Evolutionary conservation across 1,139 yeast genomes (phyloP).

Genomic region (Scheffersomyces quercinus): DNA sequence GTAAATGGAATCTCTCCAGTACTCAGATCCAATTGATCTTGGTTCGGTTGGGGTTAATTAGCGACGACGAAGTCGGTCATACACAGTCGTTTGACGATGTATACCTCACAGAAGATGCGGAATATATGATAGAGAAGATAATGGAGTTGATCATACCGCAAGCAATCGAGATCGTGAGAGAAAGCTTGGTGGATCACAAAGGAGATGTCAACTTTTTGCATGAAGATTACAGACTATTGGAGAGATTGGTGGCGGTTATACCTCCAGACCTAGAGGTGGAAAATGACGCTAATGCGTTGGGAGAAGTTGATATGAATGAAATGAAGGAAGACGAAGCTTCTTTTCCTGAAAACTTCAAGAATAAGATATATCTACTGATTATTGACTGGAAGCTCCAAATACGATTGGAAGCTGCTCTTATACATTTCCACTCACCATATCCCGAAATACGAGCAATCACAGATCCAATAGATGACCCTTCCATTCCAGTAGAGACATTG

Average conservation of each 20-base stretch:
- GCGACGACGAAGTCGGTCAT: slow-evolving; percentile 25
- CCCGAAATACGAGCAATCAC: slow-evolving; percentile 49
- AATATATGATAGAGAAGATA: slow-evolving; percentile 34
- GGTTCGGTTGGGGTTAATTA: slow-evolving; percentile 31
- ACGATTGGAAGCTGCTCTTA: slow-evolving; percentile 40
- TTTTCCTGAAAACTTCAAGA: slow-evolving; percentile 14
- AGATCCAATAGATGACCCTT: slow-evolving; percentile 45
- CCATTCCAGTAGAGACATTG: slow-evolving; percentile 40
- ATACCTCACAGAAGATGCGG: slow-evolving; percentile 20
- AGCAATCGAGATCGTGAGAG: slow-evolving; percentile 36
- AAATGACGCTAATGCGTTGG: slow-evolving; percentile 4
- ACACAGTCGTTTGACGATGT: slow-evolving; percentile 14
- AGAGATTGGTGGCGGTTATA: slow-evolving; percentile 27
- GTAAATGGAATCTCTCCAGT: background rate
- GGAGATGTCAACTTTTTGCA: slow-evolving; percentile 44
- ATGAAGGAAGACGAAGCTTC: slow-evolving; percentile 4
- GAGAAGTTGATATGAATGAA: slow-evolving; percentile 5
- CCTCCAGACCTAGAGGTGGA: slow-evolving; percentile 16
- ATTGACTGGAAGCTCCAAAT: slow-evolving; percentile 39
- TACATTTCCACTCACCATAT: slow-evolving; percentile 48
- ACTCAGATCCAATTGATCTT: slow-evolving; percentile 27
- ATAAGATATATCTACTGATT: slow-evolving; percentile 29
- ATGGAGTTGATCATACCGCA: slow-evolving; percentile 19
- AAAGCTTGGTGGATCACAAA: slow-evolving; percentile 38
- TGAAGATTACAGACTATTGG: slow-evolving; percentile 38